These are phyloP conservation scores for Whalleya microplaca DNA, from an alignment of 2,329 filamentous ascomycete genomes.

Conservation along the genomic window DNA sequence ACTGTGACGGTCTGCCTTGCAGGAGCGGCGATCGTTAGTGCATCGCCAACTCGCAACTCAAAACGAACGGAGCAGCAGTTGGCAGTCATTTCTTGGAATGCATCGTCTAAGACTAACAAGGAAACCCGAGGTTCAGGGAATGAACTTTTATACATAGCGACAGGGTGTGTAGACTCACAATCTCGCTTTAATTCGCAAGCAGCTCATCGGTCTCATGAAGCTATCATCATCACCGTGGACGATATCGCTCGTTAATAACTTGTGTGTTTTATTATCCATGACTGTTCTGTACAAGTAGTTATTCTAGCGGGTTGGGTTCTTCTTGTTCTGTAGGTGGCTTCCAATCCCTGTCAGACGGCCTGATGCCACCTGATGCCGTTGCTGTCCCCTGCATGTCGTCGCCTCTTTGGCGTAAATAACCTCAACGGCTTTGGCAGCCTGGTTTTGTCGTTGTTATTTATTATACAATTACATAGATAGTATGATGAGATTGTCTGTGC, in stretches of 20 bases:
- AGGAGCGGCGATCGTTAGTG: conserved; percentile 21
- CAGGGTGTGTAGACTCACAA: too few relatives aligned
- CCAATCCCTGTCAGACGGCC: conserved; percentile 6
- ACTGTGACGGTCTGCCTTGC: conserved; percentile 15
- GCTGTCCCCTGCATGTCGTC: conserved; percentile 20
- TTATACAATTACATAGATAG: neutral
- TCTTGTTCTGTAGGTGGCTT: conserved; percentile 1
- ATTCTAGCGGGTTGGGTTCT: neutral
- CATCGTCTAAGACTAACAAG: neutral
- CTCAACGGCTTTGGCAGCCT: neutral
- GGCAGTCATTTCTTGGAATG: conserved; percentile 15
- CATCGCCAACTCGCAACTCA: conserved; percentile 14
- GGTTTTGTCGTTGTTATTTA: neutral
- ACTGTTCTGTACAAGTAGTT: neutral
- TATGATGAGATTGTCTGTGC: neutral
- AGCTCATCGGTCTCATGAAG: too few relatives aligned
- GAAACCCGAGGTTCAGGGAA: too few relatives aligned
- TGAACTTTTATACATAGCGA: too few relatives aligned
- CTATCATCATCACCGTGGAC: too few relatives aligned
- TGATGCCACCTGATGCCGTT: conserved; percentile 5
- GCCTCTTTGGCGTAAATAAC: neutral
- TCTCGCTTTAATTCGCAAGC: too few relatives aligned
- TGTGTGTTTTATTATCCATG: too few relatives aligned
- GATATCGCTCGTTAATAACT: too few relatives aligned
- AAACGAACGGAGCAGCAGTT: conserved; percentile 10